Evolutionary conservation across 768 basidiomycete species (phyloP).

Genomic region (Russula sp.): DNA sequence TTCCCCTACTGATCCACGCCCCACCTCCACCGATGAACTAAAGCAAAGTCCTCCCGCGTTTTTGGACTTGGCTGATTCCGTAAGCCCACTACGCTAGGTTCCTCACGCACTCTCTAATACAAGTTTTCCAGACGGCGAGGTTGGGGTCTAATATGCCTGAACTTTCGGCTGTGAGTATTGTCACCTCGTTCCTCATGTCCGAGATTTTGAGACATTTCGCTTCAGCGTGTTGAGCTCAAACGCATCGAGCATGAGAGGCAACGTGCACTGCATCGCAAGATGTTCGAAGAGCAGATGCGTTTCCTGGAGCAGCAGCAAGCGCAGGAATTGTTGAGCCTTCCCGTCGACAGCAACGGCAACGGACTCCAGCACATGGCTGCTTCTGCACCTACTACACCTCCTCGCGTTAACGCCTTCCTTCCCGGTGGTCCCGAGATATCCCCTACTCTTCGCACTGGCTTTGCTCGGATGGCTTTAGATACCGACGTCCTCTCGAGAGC

Average conservation of each 20-base stretch:
- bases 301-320: constrained; percentile 87
- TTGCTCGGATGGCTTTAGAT: constrained; percentile 45
- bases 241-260: constrained; percentile 88
- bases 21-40: constrained; percentile 59
- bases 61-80: constrained; percentile 90
- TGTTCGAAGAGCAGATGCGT: constrained; percentile 97
- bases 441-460: constrained; percentile 36
- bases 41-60: constrained; percentile 90
- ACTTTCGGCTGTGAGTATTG: constrained; percentile 66
- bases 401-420: constrained; percentile 67
- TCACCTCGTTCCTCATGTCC: constrained; percentile 6
- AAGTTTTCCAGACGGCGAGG: constrained; percentile 58
- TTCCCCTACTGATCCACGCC: constrained; percentile 65
- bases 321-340: constrained; percentile 73
- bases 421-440: constrained; percentile 45
- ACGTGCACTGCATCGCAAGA: constrained; percentile 74
- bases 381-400: constrained; percentile 85
- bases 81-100: constrained; percentile 38
- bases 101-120: constrained; percentile 13
- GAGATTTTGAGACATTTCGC: constrained; percentile 11
- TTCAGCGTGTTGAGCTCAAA: constrained; percentile 82
- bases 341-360: constrained; percentile 49
- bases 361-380: constrained; percentile 72
- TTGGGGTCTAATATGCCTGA: constrained; percentile 84
- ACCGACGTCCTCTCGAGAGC: constrained; percentile 60